These are phyloP conservation scores for Moringa oleifera DNA, from an alignment of 345 rosid species.

Conservation along the genomic window DNA sequence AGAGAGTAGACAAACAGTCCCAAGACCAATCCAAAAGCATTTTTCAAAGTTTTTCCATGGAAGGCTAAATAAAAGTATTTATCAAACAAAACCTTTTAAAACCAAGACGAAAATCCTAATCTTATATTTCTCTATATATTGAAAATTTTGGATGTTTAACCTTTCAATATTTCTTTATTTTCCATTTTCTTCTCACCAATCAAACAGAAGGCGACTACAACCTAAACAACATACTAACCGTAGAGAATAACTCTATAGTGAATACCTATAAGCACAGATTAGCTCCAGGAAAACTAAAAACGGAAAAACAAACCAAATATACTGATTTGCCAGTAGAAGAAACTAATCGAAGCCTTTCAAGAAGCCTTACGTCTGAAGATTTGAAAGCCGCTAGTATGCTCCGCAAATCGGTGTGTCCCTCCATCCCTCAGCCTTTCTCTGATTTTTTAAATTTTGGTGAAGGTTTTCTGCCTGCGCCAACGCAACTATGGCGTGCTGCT, in stretches of 20 bases:
- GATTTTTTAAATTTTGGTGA: neutral
- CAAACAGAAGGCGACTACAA: neutral
- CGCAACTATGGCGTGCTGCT: neutral
- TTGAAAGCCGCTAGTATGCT: conserved; percentile 43
- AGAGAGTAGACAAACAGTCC: neutral
- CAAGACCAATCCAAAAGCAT: too few relatives aligned
- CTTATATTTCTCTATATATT: too few relatives aligned
- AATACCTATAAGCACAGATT: neutral
- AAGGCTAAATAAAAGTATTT: neutral
- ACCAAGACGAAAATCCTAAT: neutral
- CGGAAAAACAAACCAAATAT: neutral
- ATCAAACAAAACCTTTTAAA: neutral
- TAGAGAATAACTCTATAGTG: neutral
- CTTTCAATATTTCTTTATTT: neutral
- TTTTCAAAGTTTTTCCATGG: neutral
- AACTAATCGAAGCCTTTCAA: neutral
- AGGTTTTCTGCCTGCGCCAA: neutral
- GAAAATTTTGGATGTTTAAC: neutral
- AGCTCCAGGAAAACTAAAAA: conserved; percentile 1
- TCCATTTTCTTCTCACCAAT: neutral
- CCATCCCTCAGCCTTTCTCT: neutral
- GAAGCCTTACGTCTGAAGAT: conserved; percentile 60
- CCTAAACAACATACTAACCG: neutral
- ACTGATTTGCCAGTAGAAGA: neutral
- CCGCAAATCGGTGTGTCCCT: conserved; percentile 30